Evolutionary conservation across 164 flowering plant species (phyloP).

Genomic region (Warburgia ugandensis): DNA sequence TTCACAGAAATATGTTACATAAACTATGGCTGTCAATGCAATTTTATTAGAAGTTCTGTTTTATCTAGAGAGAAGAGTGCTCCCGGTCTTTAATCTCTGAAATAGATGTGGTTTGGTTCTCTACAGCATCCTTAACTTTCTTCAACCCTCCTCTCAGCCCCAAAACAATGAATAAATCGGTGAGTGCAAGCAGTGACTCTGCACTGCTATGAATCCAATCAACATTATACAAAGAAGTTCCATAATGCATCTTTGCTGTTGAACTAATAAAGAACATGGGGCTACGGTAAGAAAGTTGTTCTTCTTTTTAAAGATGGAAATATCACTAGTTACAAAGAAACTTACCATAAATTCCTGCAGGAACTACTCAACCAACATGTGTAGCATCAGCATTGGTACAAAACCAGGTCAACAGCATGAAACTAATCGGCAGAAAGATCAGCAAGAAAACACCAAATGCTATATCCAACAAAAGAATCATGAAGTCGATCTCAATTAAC

Average conservation of each 20-base stretch:
- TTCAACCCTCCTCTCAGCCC: slow-evolving; percentile 71
- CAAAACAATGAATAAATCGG: slow-evolving; percentile 80
- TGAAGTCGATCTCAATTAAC: slow-evolving; percentile 1
- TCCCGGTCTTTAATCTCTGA: slow-evolving; percentile 33
- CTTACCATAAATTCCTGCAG: slow-evolving; percentile 98
- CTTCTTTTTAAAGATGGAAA: not conserved
- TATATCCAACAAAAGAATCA: not conserved
- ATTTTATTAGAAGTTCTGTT: not conserved
- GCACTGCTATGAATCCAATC: slow-evolving; percentile 97
- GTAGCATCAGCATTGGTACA: not conserved
- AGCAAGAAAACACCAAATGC: slow-evolving; percentile 3
- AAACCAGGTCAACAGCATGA: slow-evolving; percentile 8
- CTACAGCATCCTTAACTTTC: slow-evolving; percentile 27
- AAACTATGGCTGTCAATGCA: too few species aligned
- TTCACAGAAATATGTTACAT: too few species aligned
- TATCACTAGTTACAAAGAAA: not conserved
- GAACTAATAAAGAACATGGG: slow-evolving; percentile 4
- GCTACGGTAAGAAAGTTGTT: not conserved
- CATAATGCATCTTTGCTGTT: slow-evolving; percentile 90
- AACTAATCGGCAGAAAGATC: slow-evolving; percentile 10
- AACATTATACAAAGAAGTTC: slow-evolving; percentile 90
- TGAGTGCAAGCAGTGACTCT: slow-evolving; percentile 78
- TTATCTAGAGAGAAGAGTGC: slow-evolving; percentile 5
- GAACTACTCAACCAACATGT: slow-evolving; percentile 43
- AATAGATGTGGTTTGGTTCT: slow-evolving; percentile 15